These are phyloP conservation scores for Bipolaris oryzae DNA, from an alignment of 2,329 filamentous ascomycete genomes.

Conservation along the genomic window DNA sequence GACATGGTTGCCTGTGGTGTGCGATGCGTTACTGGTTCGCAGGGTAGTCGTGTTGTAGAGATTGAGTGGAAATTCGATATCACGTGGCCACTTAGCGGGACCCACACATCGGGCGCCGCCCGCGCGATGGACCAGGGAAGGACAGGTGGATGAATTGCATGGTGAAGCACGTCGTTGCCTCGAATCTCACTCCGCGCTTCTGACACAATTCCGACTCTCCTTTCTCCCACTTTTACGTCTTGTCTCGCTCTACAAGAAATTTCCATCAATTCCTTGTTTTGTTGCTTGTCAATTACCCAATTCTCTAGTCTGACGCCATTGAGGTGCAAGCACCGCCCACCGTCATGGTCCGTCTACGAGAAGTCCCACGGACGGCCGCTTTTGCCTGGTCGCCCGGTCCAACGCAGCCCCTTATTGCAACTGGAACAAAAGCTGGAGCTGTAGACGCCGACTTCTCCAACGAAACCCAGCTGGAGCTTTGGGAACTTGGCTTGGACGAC, in stretches of 20 bases:
- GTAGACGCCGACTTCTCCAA: constrained; percentile 98
- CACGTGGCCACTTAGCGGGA: constrained; percentile 28
- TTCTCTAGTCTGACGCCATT: constrained; percentile 36
- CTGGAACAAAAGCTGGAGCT: constrained; percentile 91
- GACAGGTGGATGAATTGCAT: constrained; percentile 45
- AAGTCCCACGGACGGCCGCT: constrained; percentile 94
- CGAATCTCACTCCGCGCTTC: constrained; percentile 20
- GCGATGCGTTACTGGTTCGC: constrained; percentile 3
- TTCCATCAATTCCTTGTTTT: constrained; percentile 21
- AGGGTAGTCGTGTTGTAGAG: constrained; percentile 5
- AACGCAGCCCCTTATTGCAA: constrained; percentile 81
- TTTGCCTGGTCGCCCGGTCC: constrained; percentile 94
- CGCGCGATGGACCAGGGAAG: constrained; percentile 35
- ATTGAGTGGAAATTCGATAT: constrained; percentile 29
- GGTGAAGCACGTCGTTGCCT: constrained; percentile 36
- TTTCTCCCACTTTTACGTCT: constrained; percentile 23
- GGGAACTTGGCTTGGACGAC: constrained; percentile 87
- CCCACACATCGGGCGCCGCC: constrained; percentile 20
- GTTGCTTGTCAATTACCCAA: constrained; percentile 24
- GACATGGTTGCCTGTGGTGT: constrained; percentile 19
- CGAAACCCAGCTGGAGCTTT: constrained; percentile 94
- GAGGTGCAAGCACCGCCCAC: constrained; percentile 46
- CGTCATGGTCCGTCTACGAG: constrained; percentile 90
- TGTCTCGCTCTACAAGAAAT: constrained; percentile 17
- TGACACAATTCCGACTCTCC: constrained; percentile 29